Evolutionary conservation across 306 rosid genomes (phyloP), one percentile per base, ranked within the genome.

Genomic region (Vigna unguiculata): DNA sequence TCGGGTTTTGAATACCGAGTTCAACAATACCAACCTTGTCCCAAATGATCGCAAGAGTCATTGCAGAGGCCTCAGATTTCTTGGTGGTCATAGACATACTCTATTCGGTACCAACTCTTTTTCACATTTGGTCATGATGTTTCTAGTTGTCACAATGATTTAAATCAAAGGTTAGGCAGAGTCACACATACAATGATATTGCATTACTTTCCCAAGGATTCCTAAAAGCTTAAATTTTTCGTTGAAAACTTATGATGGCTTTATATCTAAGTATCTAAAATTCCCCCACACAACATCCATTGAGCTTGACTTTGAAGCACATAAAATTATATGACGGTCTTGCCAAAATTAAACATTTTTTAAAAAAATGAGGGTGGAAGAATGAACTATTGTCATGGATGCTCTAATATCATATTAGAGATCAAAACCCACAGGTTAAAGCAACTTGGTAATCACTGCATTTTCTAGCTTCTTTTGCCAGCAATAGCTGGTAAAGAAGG

Each of bases 241-340:
- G 3, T 19, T 48, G 53, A 48, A 48, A 15, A 48, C 53, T 38
- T 45, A n/a, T 30, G 49, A 77, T 28, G 30, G 40, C 34, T 47
- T 66, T 51, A 53, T 54, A 40, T 22, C 46, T 25, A 67, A 77
- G 62, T 21, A 54, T 21, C 58, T 19, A 52, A 17, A 13, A 54
- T 9, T 9, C 55, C 52, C 71, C 15, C 17, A 6, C 32, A 30
- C 13, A 66, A 55, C 17, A 67, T 34, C 69, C 17, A 7, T 67
- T 55, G 13, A 36, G 19, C 34, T 55, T 55, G 6, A 54, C 5
- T 57, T 53, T 40, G 32, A 76, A 53, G 36, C 49, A 19, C 8
- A 14, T 14, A 45, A 5, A 40, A 54, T 74, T 9, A 17, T 12
- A 45, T 1, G 16, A 21, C 10, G 15, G 28, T 64, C 59, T 28